Base-by-base conservation (phyloP, 1,284 basidiomycete genomes). In the Xanthoconium separans region DNA sequence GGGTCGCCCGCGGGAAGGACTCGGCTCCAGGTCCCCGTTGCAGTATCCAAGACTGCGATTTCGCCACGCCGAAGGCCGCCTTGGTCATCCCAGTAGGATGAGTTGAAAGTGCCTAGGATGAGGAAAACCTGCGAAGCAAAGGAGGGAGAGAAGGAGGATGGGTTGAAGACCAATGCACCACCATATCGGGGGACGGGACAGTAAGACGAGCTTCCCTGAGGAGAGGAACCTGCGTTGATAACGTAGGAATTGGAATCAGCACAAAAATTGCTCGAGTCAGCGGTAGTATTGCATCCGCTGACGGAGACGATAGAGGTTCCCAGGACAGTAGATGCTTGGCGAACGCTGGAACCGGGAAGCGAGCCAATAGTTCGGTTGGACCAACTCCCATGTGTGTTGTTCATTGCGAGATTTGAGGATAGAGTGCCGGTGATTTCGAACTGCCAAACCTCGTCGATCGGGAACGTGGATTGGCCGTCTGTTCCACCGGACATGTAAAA, bases 1-100 rank as follows among this genome's bases (percentile, higher is more conserved):
- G 88, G 88, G 65, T 91, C 88, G 24, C 87, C 86, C 39, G 89
- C 77, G 37, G 90, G 90, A 37, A 91, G 65, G 20, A 89, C 68
- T 58, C 89, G 80, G 48, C 80, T 81, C 89, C 89, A 92, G n/a
- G 77, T 72, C 13, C 81, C 87, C 29, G 80, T 79, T 48, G 79
- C 73, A 36, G 77, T 74, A 57, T 89, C 81, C 30, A 91, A 70
- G 16, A 91, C 73, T 56, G 78, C 89, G 51, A 91, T 82, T 78
- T 91, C 89, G 40, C 89, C 89, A 2, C 74, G 72, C 20, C 73
- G 65, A 12, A 84, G 72, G 1, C 82, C 83, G 40, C 75, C 76
- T 36, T 75, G 76, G 64, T 90, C 89, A 47, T 87, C 66, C 88
- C 89, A 91, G 45, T 75, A 61, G 4, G 83, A 77, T 16, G 71